Evolutionary conservation across 1,284 basidiomycete species (phyloP), one percentile per base, ranked within the genome.

Genomic region (Filobasidium uniguttulatum): DNA sequence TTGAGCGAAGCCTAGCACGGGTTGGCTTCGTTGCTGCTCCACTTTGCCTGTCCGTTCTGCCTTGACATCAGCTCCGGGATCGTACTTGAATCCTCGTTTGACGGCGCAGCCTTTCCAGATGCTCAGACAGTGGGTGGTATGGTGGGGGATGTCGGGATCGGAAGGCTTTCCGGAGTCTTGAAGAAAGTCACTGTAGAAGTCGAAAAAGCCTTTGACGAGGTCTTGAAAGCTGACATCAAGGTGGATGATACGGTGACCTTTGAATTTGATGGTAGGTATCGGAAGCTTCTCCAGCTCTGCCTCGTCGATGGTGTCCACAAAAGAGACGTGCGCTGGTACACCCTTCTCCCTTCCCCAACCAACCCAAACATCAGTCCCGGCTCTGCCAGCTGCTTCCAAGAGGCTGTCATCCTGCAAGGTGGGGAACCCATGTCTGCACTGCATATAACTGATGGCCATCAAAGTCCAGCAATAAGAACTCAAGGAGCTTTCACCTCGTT

Each of bases 391-490:
- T 15, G 38, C n/a, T 23, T 23, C 30, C 28, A 55, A 46, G 19
- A 33, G 29, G 1, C 47, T 48, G 0, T 58, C 48, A 3, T 53
- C 55, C 48, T 69, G 68, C 3, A 69, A 62, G 46, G 67, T 70
- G 2, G 68, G 67, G 5, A 71, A 53, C 14, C 53, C 55, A 7
- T 62, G 62, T 12, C 57, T 53, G 19, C 51, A 45, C 46, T 68
- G 68, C 10, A 71, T 58, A 47, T 69, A 71, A 2, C 59, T 63
- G 34, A 71, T 70, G 7, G 61, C 62, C 64, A 71, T 66, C 9
- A 71, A 58, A 2, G 64, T 66, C 22, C 69, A 56, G 48, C 66
- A 65, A 56, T 70, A 71, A 3, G 65, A 67, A 0, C 68, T 70
- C 60, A 71, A 62, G 6, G 65, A 64, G 0, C 63, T 52, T 5